Base-by-base conservation (phyloP, 1,284 basidiomycete genomes). In the Trichosporon coremiiforme region DNA sequence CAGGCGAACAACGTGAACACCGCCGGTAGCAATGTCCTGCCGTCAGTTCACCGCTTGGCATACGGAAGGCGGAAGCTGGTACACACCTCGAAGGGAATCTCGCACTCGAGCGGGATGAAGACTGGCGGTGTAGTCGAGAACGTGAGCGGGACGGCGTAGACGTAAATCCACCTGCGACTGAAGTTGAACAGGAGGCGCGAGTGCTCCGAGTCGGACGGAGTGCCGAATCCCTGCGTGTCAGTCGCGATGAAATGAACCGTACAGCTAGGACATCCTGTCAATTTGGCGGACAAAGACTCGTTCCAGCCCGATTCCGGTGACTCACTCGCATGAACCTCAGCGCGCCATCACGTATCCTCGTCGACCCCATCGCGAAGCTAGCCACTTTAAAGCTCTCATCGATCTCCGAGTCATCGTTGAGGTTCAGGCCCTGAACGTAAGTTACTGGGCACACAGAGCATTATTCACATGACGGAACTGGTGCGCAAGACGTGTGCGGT, bases 51-150 rank as follows among this genome's bases (percentile, higher is more conserved):
- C 31, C 22, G 1, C 4, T 7, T 3, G 35, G 38, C 22, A 45
- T 9, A 22, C 25, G 25, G 25, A 25, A 25, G 25, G 25, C 25
- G 25, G 2, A 2, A 25, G 9, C 5, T 17, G 8, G 41, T 7
- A 35, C 71, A 13, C 22, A 72, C 71, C 45, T 73, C 70, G 65
- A 70, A 75, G 1, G 72, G 70, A 68, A 76, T 72, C 65, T 73
- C 71, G 2, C 64, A 67, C 22, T 71, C 63, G 20, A 76, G 65
- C 4, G 74, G 75, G 17, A 72, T 55, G 20, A 76, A 66, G 9
- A 62, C 67, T 0, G 68, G 57, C 36, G 71, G 73, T 8, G 67
- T 68, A 3, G 29, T 50, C 4, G 47, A 35, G 10, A 41, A 35
- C 9, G 7, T 50, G 29, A n/a, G 29, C 2, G 71, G 67, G 8